Evolutionary conservation across 1,139 yeast species (phyloP).

Genomic region (Zhuliangozyma parablackwelliae): DNA sequence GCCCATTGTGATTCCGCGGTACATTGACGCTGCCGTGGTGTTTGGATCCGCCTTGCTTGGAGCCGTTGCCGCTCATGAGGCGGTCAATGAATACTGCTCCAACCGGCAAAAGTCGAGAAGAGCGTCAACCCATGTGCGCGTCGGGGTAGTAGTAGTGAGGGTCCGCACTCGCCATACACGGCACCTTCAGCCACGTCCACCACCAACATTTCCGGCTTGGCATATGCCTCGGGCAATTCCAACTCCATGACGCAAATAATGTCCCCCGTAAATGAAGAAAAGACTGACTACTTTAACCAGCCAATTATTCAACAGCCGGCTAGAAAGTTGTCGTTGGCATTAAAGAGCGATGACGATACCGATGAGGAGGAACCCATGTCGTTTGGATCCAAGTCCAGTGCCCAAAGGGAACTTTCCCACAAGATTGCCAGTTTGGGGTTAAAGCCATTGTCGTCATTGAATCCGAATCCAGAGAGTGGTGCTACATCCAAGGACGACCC

Average conservation of each 20-base stretch:
- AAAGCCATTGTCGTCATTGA: slow-evolving; percentile 34
- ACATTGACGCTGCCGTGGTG: slow-evolving; percentile 95
- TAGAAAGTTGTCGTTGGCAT: slow-evolving; percentile 1
- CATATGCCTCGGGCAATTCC: slow-evolving; percentile 29
- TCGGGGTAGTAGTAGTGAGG: slow-evolving; percentile 19
- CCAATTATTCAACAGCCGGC: slow-evolving; percentile 15
- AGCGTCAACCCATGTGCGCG: slow-evolving; percentile 32
- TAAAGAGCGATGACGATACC: slow-evolving; percentile 24
- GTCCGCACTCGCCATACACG: slow-evolving; percentile 63
- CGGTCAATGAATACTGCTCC: slow-evolving; percentile 36
- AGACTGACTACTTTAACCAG: slow-evolving; percentile 41
- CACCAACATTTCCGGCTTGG: slow-evolving; percentile 54
- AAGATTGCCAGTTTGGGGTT: slow-evolving; percentile 33
- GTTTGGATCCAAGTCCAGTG: slow-evolving; percentile 54
- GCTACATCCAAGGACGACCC: background rate
- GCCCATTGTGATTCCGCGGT: slow-evolving; percentile 90
- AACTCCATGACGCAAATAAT: slow-evolving; percentile 36
- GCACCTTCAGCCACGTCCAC: slow-evolving; percentile 71
- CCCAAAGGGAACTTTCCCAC: slow-evolving; percentile 45
- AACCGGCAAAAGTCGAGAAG: slow-evolving; percentile 37
- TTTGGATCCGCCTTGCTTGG: slow-evolving; percentile 93
- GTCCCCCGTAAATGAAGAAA: slow-evolving; percentile 45
- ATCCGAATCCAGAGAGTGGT: slow-evolving; percentile 12
- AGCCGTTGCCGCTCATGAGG: slow-evolving; percentile 79
- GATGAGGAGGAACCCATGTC: slow-evolving; percentile 50